Evolutionary conservation across 2,329 filamentous ascomycete species (phyloP).

Genomic region (Paramyrothecium roridum): DNA sequence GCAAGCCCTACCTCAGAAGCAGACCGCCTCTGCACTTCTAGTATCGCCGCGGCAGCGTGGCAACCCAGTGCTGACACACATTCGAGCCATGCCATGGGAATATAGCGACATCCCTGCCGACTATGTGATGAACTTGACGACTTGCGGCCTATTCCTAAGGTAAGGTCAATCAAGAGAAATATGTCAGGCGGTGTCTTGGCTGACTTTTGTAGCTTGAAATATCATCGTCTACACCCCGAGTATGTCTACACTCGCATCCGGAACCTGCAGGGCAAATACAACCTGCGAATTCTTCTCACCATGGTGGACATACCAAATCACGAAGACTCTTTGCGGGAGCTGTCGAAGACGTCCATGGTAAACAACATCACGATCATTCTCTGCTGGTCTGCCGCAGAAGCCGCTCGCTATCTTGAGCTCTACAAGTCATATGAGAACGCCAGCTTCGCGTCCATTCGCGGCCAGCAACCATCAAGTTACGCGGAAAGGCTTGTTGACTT

Average conservation of each 20-base stretch:
- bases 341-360: slow-evolving; percentile 88
- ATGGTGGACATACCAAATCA: slow-evolving; percentile 97
- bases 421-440: slow-evolving; percentile 95
- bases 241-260: slow-evolving; percentile 95
- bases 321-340: slow-evolving; percentile 82
- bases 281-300: slow-evolving; percentile 77
- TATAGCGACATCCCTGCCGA: slow-evolving; percentile 96
- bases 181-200: neutral
- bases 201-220: slow-evolving; percentile 69
- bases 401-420: slow-evolving; percentile 87
- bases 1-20: slow-evolving; percentile 69
- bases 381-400: slow-evolving; percentile 93
- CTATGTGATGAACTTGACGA: slow-evolving; percentile 82
- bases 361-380: slow-evolving; percentile 91
- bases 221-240: slow-evolving; percentile 94
- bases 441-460: slow-evolving; percentile 74
- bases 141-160: slow-evolving; percentile 86
- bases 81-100: slow-evolving; percentile 87
- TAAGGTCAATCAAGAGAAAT: slow-evolving; percentile 15
- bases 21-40: slow-evolving; percentile 72
- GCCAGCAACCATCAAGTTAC: slow-evolving; percentile 80
- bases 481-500: slow-evolving; percentile 88
- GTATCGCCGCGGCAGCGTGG: slow-evolving; percentile 93
- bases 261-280: slow-evolving; percentile 79
- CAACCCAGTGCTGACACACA: slow-evolving; percentile 83